Evolutionary conservation across 1,284 basidiomycete genomes (phyloP).

Genomic region (Pholiota adiposa): DNA sequence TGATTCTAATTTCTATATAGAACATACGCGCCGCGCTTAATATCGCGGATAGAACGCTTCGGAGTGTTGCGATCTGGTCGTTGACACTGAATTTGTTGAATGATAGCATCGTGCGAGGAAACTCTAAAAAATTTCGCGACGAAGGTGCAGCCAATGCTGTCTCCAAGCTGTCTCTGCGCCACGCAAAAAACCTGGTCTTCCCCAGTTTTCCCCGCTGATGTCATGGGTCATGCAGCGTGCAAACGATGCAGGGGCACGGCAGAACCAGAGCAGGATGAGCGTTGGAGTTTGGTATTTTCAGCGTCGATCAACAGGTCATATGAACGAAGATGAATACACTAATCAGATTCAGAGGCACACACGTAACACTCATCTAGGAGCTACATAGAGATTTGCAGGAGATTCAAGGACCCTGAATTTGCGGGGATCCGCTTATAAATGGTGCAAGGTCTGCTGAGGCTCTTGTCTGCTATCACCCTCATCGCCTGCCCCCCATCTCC

Average conservation of each 20-base stretch:
- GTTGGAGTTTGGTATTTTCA: not conserved
- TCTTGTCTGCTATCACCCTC: not conserved
- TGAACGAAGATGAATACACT: not conserved
- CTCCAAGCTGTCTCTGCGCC: not conserved
- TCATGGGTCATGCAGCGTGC: not conserved
- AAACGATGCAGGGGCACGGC: not conserved
- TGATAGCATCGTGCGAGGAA: not conserved
- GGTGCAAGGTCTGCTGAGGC: not conserved
- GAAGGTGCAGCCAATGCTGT: too few species aligned
- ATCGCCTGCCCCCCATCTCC: not conserved
- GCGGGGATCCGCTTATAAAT: not conserved
- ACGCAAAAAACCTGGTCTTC: not conserved
- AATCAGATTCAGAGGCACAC: not conserved
- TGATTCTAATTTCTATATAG: not conserved
- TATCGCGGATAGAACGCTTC: not conserved
- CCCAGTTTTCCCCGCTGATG: not conserved
- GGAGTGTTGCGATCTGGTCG: not conserved
- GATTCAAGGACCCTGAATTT: not conserved
- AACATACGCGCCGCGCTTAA: not conserved
- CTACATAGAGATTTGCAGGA: not conserved
- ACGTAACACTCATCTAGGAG: too few species aligned
- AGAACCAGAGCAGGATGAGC: not conserved
- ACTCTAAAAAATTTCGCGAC: not conserved
- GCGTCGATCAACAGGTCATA: not conserved
- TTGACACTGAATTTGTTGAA: not conserved